Evolutionary conservation across 169 alveolate species (phyloP).

Genomic region (Amoebophrya sp.): DNA sequence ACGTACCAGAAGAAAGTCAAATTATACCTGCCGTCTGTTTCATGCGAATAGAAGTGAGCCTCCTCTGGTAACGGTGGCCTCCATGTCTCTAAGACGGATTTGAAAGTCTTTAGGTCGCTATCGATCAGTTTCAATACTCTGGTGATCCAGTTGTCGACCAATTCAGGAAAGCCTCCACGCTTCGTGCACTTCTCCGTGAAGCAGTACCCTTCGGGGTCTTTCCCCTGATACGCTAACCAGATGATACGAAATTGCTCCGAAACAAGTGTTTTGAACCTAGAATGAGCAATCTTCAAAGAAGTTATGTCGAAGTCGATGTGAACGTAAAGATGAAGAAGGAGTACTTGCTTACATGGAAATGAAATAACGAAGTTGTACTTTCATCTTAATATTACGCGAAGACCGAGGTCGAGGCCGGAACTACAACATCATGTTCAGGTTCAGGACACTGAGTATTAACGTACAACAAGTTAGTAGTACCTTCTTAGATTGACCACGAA

Average conservation of each 20-base stretch:
- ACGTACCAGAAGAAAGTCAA: background rate
- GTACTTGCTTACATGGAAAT: too few relatives aligned
- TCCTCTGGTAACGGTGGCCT: background rate
- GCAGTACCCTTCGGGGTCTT: background rate
- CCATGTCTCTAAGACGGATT: background rate
- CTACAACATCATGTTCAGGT: too few relatives aligned
- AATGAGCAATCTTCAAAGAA: too few relatives aligned
- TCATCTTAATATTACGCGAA: too few relatives aligned
- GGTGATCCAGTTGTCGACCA: background rate
- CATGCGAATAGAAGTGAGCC: conserved; percentile 20
- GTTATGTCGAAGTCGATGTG: too few relatives aligned
- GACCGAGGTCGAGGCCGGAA: too few relatives aligned
- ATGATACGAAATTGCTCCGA: background rate
- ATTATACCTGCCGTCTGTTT: background rate
- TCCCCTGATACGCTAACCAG: background rate
- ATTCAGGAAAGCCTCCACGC: background rate
- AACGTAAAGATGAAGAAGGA: too few relatives aligned
- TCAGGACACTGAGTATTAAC: too few relatives aligned
- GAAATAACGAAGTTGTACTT: too few relatives aligned
- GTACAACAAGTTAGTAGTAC: too few relatives aligned
- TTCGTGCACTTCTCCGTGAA: background rate
- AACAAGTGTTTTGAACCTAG: background rate
- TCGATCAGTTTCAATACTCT: background rate
- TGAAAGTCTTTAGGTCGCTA: background rate
- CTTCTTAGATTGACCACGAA: background rate